Conservation (phyloP, 306 rosid species). For the Acacia crassicarpa region DNA sequence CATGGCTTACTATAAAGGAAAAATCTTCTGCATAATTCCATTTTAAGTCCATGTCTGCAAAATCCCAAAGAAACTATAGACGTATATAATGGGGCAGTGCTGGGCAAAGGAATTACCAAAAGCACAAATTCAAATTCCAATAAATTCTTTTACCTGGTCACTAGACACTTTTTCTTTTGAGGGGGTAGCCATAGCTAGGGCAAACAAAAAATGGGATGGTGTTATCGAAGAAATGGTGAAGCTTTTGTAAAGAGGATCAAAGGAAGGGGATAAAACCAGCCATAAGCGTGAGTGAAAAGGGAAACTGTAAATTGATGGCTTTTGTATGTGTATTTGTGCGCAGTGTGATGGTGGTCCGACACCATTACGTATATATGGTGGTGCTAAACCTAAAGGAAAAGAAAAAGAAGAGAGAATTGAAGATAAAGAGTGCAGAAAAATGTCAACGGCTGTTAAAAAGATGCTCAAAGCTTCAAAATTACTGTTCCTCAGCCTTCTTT, state of each 20-base stretch:
- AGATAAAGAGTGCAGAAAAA: constrained; percentile 38
- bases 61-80: constrained; percentile 23
- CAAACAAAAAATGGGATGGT: constrained; percentile 28
- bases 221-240: constrained; percentile 50
- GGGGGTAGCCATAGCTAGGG: constrained; percentile 11
- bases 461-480: constrained; percentile 56
- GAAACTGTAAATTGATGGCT: constrained; percentile 36
- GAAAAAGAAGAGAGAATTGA: constrained; percentile 28
- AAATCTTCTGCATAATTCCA: constrained; percentile 21
- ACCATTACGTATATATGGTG: constrained; percentile 32
- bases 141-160: constrained; percentile 57
- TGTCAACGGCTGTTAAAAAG: constrained; percentile 84
- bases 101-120: constrained; percentile 31
- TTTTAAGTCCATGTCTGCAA: constrained; percentile 20
- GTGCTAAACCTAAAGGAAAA: constrained; percentile 50
- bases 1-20: not conserved
- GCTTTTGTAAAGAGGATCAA: constrained; percentile 57
- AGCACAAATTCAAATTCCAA: constrained; percentile 52
- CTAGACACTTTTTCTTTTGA: constrained; percentile 44
- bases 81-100: constrained; percentile 18
- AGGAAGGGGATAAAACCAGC: constrained; percentile 51
- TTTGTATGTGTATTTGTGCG: constrained; percentile 62
- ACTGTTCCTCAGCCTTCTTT: constrained; percentile 48
- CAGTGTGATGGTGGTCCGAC: constrained; percentile 93
- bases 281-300: constrained; percentile 78